Percentiles rank a stretch among this genome's conserved stretches.
phyloP scores from a whole-genome alignment of 805 yeast genomes.

The Candida wancherniae region DNA sequence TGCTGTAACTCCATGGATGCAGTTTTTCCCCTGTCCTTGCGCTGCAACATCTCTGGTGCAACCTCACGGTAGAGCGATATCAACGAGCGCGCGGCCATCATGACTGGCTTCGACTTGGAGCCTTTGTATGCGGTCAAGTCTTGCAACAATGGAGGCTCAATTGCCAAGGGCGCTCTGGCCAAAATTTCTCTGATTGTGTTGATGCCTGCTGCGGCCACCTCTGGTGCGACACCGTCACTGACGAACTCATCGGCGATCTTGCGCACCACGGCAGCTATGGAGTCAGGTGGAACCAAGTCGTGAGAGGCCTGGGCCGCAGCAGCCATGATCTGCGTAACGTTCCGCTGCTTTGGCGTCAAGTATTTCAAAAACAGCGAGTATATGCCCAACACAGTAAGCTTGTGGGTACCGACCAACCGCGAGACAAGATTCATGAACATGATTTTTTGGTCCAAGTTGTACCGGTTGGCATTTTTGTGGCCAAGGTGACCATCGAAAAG shows the following conservation, averaged over 20 bases:
- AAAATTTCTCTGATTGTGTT: constrained; percentile 92
- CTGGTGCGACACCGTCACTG: constrained; percentile 96
- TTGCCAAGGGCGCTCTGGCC: constrained; percentile 90
- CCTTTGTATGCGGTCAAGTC: constrained; percentile 89
- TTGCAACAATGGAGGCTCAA: constrained; percentile 80
- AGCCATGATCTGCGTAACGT: constrained; percentile 95
- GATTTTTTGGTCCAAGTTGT: constrained; percentile 84
- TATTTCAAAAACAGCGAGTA: constrained; percentile 86
- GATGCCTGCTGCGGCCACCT: constrained; percentile 97
- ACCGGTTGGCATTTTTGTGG: constrained; percentile 62
- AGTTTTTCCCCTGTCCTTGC: constrained; percentile 88
- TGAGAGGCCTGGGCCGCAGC: constrained; percentile 96
- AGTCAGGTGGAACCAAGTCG: constrained; percentile 96
- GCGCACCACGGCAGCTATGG: constrained; percentile 70
- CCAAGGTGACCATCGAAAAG: constrained; percentile 69
- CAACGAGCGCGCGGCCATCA: constrained; percentile 89
- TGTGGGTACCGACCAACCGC: constrained; percentile 90
- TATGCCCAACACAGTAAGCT: constrained; percentile 81
- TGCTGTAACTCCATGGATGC: constrained; percentile 76
- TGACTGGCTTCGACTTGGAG: constrained; percentile 89
- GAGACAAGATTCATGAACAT: constrained; percentile 83
- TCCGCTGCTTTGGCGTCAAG: constrained; percentile 87
- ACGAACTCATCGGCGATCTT: constrained; percentile 97
- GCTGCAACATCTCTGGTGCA: constrained; percentile 90
- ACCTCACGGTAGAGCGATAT: constrained; percentile 85